Conservation (phyloP, 805 yeast genomes). For the Debaryomyces maramus region DNA sequence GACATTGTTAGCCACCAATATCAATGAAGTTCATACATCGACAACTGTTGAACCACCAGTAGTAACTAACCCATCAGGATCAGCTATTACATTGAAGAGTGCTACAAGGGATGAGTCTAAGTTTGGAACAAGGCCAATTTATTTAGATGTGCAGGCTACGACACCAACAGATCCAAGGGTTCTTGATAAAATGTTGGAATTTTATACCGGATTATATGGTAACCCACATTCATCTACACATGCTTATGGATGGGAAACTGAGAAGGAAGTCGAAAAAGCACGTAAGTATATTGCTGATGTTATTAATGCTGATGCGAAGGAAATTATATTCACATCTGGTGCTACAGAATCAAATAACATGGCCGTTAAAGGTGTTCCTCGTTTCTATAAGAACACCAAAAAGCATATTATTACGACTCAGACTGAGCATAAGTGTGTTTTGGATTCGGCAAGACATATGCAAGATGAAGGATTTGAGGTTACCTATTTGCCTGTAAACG, state of each 20-base stretch:
- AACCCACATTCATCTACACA: constrained; percentile 98
- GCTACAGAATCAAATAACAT: constrained; percentile 97
- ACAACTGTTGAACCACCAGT: constrained; percentile 19
- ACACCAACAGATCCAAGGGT: constrained; percentile 98
- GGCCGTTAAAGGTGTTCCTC: constrained; percentile 93
- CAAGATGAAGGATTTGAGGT: constrained; percentile 97
- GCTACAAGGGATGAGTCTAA: constrained; percentile 46
- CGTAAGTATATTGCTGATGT: constrained; percentile 78
- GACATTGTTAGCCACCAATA: constrained; percentile 5
- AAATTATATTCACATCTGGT: constrained; percentile 94
- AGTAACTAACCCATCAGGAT: constrained; percentile 46
- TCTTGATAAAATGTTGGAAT: constrained; percentile 79
- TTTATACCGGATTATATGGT: constrained; percentile 91
- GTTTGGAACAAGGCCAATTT: constrained; percentile 83
- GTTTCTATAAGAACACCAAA: constrained; percentile 87
- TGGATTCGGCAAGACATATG: constrained; percentile 91
- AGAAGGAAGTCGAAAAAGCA: constrained; percentile 84
- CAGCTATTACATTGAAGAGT: constrained; percentile 43
- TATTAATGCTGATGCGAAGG: constrained; percentile 93
- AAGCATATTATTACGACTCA: constrained; percentile 93
- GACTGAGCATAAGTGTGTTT: constrained; percentile 98
- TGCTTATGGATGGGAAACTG: constrained; percentile 98
- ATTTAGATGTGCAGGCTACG: constrained; percentile 96
- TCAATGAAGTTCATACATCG: constrained; percentile 18
- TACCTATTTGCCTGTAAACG: constrained; percentile 82